Base-by-base conservation (phyloP, 768 basidiomycete species). In the Leccinellum rugosiceps region DNA sequence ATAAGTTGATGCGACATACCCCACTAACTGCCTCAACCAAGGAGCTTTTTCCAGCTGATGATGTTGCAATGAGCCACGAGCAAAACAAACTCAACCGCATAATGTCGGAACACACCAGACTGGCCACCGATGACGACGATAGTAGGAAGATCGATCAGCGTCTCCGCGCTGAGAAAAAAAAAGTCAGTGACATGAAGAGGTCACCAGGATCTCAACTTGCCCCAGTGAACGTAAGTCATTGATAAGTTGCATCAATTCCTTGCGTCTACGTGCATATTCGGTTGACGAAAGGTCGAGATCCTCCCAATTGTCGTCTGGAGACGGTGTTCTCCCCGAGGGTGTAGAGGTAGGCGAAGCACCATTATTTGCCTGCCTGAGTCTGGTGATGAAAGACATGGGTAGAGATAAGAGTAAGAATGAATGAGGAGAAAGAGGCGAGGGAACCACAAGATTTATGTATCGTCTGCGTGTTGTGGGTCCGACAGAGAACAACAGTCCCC, bases 41-140 rank as follows among this genome's bases (percentile, higher is more conserved):
- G 0, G 83, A 84, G 57, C 83, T 84, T 60, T 84, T 85, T 3
- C 83, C 83, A 4, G 82, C 83, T 84, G 48, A 55, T 4, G 17
- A 41, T 34, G 23, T 56, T 6, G 52, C 10, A 15, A 41, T 44
- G 53, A 61, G 52, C 49, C 23, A 50, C 44, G 11, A 25, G n/a
- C 14, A 17, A 52, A 44, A 45, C 10, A 4, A 26, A 30, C 11
- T 2, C 23, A 25, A 38, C 0, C 11, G 26, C 4, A 31, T 2
- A 30, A 25, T 48, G 28, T 4, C 19, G 6, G 41, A 23, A 57
- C 77, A 31, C 53, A 82, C 82, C 80, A 0, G 83, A 84, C 58
- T 84, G 83, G 9, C 77, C 73, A 1, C 83, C 83, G 28, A 84
- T 83, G 6, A 84, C 83, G 0, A 76, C 80, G 10, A 84, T 76